Conservation (phyloP, 306 rosid genomes). For the Fragaria vesca region DNA sequence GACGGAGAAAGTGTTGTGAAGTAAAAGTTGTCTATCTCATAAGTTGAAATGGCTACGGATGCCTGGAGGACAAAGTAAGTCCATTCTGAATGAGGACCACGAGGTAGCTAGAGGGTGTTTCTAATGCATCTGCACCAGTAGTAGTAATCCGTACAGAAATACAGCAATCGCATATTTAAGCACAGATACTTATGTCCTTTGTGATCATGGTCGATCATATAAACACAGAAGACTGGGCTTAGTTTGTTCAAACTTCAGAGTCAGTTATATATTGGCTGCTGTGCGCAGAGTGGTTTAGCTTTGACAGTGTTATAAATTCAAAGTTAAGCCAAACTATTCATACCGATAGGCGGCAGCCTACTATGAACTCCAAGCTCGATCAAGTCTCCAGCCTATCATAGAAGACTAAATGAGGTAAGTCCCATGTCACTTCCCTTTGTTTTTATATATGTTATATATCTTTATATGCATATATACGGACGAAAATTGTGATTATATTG, state of each 20-base stretch:
- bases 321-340: neutral
- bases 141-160: constrained; percentile 12
- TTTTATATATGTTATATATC: neutral
- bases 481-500: neutral
- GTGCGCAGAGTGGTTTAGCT: neutral
- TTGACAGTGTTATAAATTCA: neutral
- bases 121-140: neutral
- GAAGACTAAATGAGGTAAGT: constrained; percentile 4
- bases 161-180: neutral
- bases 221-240: neutral
- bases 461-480: neutral
- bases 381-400: constrained; percentile 8
- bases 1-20: neutral
- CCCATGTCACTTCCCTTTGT: neutral
- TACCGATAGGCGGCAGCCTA: neutral
- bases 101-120: neutral
- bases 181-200: neutral
- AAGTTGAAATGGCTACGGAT: neutral
- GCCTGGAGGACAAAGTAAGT: neutral
- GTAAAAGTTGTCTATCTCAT: neutral
- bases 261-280: neutral
- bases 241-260: neutral
- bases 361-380: neutral
- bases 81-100: neutral
- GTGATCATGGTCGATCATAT: neutral